Conservation (phyloP, 768 basidiomycete species). For the Macrolepiota dolichaula region DNA sequence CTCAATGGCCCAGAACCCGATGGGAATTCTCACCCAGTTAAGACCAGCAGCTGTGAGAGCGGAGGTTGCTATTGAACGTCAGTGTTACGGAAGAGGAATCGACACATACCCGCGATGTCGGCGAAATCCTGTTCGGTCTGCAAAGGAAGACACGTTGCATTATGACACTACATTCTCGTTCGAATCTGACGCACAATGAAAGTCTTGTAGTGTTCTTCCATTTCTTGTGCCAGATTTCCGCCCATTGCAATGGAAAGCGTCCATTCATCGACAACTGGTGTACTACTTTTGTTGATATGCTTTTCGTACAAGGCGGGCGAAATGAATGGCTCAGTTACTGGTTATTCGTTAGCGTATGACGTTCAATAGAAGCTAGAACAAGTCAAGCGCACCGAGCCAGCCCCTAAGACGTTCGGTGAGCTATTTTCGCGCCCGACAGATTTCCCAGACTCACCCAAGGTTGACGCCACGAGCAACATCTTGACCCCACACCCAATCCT, state of each 20-base stretch:
- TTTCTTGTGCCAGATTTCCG: slow-evolving; percentile 55
- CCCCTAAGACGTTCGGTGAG: slow-evolving; percentile 31
- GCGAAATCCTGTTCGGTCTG: slow-evolving; percentile 35
- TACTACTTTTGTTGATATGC: slow-evolving; percentile 40
- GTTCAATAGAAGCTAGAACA: not conserved
- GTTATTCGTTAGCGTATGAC: not conserved
- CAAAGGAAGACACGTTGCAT: not conserved
- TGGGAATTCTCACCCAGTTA: slow-evolving; percentile 83
- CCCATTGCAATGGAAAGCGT: slow-evolving; percentile 68
- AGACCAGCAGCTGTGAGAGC: slow-evolving; percentile 60
- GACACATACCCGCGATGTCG: slow-evolving; percentile 29
- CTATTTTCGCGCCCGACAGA: slow-evolving; percentile 31
- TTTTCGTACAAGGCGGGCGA: slow-evolving; percentile 64
- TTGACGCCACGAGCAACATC: slow-evolving; percentile 55
- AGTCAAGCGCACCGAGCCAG: slow-evolving; percentile 37
- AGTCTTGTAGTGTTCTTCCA: slow-evolving; percentile 82
- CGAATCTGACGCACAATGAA: slow-evolving; percentile 12
- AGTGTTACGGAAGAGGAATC: not conserved
- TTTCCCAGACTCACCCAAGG: slow-evolving; percentile 44
- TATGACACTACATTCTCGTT: not conserved
- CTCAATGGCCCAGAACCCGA: slow-evolving; percentile 89
- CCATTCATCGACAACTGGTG: slow-evolving; percentile 68
- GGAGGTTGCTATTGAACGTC: slow-evolving; percentile 48
- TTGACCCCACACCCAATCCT: slow-evolving; percentile 69
- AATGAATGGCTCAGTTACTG: slow-evolving; percentile 79